Evolutionary conservation across 148 eudicot genomes (phyloP).

Genomic region (Hydrangea macrophylla): DNA sequence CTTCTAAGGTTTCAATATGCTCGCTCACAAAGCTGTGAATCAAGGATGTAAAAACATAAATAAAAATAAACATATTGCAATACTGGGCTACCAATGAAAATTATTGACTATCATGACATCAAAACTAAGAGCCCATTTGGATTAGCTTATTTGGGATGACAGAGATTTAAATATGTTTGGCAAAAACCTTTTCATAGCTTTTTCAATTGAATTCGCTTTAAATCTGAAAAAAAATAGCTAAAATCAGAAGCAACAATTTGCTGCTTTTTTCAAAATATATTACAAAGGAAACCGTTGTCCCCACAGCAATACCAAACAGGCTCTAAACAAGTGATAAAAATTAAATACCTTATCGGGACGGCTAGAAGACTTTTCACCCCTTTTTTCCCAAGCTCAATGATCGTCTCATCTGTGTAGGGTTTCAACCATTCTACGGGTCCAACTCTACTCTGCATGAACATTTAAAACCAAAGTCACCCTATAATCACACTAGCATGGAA

Average conservation of each 20-base stretch:
- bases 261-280: no score
- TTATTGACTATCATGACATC: no score
- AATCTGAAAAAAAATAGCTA: no score
- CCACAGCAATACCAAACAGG: no score
- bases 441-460: conserved; percentile 80
- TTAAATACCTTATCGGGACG: conserved; percentile 80
- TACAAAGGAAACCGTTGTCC: no score
- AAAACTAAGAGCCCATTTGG: no score
- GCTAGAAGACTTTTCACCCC: conserved; percentile 95
- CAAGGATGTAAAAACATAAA: not conserved
- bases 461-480: conserved; percentile 8
- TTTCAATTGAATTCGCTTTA: no score
- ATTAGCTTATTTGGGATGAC: no score
- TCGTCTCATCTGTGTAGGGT: conserved; percentile 93
- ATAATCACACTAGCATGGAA: not conserved
- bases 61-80: not conserved
- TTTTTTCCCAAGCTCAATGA: conserved; percentile 81
- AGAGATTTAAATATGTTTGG: no score
- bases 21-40: conserved; percentile 78
- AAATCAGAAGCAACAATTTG: no score
- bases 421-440: conserved; percentile 99
- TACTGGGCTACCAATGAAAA: no score
- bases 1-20: conserved; percentile 95
- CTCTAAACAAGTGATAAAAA: not conserved
- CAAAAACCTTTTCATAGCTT: no score